Evolutionary conservation across 345 rosid species (phyloP).

Genomic region (Geranium brycei): DNA sequence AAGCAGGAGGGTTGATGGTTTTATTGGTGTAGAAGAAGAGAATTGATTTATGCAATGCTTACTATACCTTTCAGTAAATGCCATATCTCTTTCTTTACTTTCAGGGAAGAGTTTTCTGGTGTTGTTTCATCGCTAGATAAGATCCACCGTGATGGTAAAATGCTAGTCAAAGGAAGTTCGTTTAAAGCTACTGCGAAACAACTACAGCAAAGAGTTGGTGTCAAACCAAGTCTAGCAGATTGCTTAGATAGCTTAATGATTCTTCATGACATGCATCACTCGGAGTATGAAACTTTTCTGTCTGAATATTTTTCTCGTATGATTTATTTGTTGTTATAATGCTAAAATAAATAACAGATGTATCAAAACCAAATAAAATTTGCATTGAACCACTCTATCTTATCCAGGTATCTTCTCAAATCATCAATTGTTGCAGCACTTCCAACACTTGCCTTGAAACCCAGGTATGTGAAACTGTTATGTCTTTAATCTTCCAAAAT

Average conservation of each 20-base stretch:
- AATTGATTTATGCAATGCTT: not conserved
- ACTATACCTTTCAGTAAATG: not conserved
- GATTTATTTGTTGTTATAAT: not conserved
- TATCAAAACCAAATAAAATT: not conserved
- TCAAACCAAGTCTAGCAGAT: constrained; percentile 55
- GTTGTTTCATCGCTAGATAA: constrained; percentile 46
- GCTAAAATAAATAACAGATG: not conserved
- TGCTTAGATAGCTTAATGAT: constrained; percentile 61
- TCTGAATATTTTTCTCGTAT: not conserved
- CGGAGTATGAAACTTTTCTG: constrained; percentile 38
- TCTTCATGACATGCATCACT: constrained; percentile 53
- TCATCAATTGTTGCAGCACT: constrained; percentile 59
- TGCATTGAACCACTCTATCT: not conserved
- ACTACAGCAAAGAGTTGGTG: constrained; percentile 45
- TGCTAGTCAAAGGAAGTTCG: constrained; percentile 39
- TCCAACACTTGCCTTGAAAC: constrained; percentile 39
- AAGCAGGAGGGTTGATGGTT: not conserved
- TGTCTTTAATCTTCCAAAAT: not conserved
- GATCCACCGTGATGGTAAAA: constrained; percentile 38
- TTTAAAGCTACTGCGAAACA: constrained; percentile 26
- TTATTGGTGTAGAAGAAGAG: not conserved
- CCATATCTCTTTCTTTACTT: not conserved
- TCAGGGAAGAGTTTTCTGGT: constrained; percentile 47
- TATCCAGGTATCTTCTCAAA: constrained; percentile 49
- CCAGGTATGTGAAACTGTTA: constrained; percentile 30